Evolutionary conservation across 1,139 yeast genomes (phyloP).

Genomic region (Blastobotrys raffinosifermentans): DNA sequence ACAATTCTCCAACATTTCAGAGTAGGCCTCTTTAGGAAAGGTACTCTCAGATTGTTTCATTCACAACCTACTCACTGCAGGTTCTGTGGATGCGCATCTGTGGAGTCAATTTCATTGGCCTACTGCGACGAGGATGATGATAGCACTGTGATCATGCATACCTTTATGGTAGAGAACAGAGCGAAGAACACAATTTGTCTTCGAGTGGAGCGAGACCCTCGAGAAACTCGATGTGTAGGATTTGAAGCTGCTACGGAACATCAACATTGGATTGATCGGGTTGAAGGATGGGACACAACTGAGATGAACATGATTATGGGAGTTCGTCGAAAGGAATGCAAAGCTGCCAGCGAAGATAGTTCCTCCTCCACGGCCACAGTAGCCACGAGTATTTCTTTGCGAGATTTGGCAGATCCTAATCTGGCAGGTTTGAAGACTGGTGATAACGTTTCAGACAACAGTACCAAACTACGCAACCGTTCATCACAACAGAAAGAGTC

Average conservation of each 20-base stretch:
- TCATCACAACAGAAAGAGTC: too few relatives aligned
- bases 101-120: conserved; percentile 62
- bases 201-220: conserved; percentile 85
- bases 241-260: conserved; percentile 69
- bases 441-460: too few relatives aligned
- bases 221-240: conserved; percentile 85
- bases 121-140: conserved; percentile 55
- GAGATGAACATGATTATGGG: conserved; percentile 76
- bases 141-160: conserved; percentile 61
- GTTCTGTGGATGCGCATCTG: conserved; percentile 85
- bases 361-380: neutral
- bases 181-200: conserved; percentile 78
- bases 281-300: conserved; percentile 73
- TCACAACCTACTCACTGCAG: conserved; percentile 83
- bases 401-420: neutral
- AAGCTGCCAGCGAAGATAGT: neutral
- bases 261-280: conserved; percentile 57
- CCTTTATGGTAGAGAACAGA: conserved; percentile 63
- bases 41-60: conserved; percentile 62
- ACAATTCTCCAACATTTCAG: conserved; percentile 48
- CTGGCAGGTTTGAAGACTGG: too few relatives aligned
- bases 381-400: neutral
- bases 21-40: conserved; percentile 59
- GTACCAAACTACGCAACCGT: too few relatives aligned
- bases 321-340: conserved; percentile 41